Conservation (phyloP, 345 rosid genomes). For the Gossypium arboreum region DNA sequence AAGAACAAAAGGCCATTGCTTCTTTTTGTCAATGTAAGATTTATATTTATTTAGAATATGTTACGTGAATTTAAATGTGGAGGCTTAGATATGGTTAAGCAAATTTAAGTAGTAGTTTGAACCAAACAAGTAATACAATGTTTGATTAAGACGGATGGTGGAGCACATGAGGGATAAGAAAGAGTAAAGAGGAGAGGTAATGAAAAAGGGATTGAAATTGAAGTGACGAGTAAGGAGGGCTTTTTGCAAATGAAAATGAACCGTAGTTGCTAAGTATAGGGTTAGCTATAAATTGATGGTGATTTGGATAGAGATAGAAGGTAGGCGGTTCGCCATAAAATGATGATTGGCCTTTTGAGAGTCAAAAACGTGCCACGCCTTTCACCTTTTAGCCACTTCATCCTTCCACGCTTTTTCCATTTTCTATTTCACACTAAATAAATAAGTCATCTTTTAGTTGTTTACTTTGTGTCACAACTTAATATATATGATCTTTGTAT, state of each 20-base stretch:
- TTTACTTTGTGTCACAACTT: too few species aligned
- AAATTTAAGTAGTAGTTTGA: too few species aligned
- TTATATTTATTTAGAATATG: background rate
- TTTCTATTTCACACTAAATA: too few species aligned
- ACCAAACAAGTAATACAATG: too few species aligned
- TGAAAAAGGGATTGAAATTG: background rate
- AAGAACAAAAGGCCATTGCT: background rate
- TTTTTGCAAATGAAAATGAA: conserved; percentile 6
- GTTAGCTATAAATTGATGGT: background rate
- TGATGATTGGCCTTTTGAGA: background rate
- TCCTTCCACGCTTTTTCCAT: background rate
- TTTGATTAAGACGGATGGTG: too few species aligned
- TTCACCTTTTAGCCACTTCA: conserved; percentile 7
- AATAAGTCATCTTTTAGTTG: too few species aligned
- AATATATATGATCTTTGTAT: background rate
- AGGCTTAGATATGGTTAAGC: background rate
- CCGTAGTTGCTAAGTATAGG: background rate
- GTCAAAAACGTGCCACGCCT: conserved; percentile 11
- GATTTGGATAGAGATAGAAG: background rate
- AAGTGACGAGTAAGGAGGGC: background rate
- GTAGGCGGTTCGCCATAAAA: conserved; percentile 2
- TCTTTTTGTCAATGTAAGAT: background rate
- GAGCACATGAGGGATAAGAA: too few species aligned
- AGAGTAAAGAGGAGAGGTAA: background rate
- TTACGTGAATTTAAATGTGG: background rate